Evolutionary conservation across 1,139 yeast genomes (phyloP).

Genomic region (Scheffersomyces titani): DNA sequence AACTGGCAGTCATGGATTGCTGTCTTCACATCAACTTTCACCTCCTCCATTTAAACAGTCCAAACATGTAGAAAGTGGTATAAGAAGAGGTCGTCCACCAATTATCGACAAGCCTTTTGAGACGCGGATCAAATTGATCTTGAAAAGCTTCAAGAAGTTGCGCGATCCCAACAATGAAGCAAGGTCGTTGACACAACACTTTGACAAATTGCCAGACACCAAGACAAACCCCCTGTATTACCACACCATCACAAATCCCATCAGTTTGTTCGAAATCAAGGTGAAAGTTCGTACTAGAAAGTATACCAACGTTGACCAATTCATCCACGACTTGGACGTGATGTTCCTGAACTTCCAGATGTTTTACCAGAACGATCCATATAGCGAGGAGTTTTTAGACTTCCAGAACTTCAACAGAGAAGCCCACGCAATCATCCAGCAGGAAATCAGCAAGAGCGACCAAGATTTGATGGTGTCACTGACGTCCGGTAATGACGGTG

Average conservation of each 20-base stretch:
- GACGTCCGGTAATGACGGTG: constrained; percentile 54
- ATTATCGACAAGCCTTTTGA: constrained; percentile 94
- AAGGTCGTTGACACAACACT: constrained; percentile 54
- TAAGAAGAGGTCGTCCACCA: constrained; percentile 92
- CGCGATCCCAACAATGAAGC: constrained; percentile 53
- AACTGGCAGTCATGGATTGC: constrained; percentile 1
- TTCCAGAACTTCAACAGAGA: constrained; percentile 62
- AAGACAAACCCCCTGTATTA: constrained; percentile 70
- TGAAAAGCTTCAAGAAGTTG: constrained; percentile 78
- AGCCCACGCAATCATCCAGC: constrained; percentile 60
- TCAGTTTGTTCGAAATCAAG: constrained; percentile 79
- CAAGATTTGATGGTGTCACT: constrained; percentile 72
- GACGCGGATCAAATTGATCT: constrained; percentile 82
- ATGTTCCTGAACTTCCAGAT: constrained; percentile 76
- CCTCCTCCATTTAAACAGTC: constrained; percentile 10
- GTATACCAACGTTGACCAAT: constrained; percentile 73
- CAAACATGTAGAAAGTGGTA: constrained; percentile 54
- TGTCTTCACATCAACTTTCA: constrained; percentile 1
- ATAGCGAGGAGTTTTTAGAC: constrained; percentile 58
- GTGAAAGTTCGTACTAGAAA: constrained; percentile 85
- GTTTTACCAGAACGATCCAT: constrained; percentile 58
- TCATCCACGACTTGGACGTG: constrained; percentile 71
- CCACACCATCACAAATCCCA: constrained; percentile 63
- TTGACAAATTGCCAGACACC: constrained; percentile 82
- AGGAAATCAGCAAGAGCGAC: constrained; percentile 81